phyloP scores from a whole-genome alignment of 371 early-diverging fungal species.

The Zychaea mexicana region DNA sequence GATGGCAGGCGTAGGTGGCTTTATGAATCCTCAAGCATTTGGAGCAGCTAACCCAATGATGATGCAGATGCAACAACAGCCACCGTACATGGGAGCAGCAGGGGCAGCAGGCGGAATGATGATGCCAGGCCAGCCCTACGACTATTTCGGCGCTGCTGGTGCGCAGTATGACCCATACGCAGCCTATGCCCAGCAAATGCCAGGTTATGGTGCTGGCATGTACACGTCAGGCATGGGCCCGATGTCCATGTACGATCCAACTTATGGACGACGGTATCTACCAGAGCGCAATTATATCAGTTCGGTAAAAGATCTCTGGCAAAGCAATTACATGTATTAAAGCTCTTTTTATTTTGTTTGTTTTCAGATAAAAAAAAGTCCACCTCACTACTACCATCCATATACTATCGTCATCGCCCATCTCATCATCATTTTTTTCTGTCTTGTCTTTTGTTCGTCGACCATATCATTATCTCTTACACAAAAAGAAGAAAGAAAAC shows the following conservation, averaged over 20 bases:
- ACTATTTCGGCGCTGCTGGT: slow-evolving; percentile 6
- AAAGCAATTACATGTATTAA: slow-evolving; percentile 11
- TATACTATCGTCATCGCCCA: no score
- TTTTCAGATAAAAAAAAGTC: no score
- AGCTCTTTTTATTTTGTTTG: no score
- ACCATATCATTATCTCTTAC: no score
- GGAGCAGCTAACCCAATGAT: slow-evolving; percentile 10
- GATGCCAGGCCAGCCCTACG: slow-evolving; percentile 19
- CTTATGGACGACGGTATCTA: slow-evolving; percentile 1
- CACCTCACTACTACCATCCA: no score
- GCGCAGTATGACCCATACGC: slow-evolving; percentile 10
- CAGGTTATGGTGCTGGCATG: slow-evolving; percentile 13
- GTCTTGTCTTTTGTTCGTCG: no score
- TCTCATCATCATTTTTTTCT: no score
- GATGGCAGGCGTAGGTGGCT: slow-evolving; percentile 3
- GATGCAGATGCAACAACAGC: slow-evolving; percentile 12
- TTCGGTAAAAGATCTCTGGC: slow-evolving; percentile 20
- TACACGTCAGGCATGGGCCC: slow-evolving; percentile 14
- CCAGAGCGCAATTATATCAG: slow-evolving; percentile 20
- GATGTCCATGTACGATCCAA: slow-evolving; percentile 12
- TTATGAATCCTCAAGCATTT: slow-evolving; percentile 4
- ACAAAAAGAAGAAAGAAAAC: no score
- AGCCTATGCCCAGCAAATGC: slow-evolving; percentile 13
- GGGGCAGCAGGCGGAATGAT: slow-evolving; percentile 6
- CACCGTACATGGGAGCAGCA: slow-evolving; percentile 2